Conservation (phyloP, 1,139 yeast species). For the Pichia sp. region DNA sequence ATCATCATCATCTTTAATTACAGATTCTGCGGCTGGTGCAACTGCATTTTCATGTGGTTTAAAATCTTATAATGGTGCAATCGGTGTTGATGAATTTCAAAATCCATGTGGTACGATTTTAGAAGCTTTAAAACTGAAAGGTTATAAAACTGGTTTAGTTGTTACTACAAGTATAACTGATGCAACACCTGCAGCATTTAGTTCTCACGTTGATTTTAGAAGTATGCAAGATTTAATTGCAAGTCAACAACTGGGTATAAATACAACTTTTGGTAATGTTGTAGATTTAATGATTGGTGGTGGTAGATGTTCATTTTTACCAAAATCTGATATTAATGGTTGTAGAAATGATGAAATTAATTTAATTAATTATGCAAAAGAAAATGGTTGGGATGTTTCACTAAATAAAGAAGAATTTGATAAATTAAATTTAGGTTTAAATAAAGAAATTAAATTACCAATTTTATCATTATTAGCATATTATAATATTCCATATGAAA, state of each 20-base stretch:
- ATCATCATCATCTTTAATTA: constrained; percentile 62
- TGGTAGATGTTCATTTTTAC: constrained; percentile 73
- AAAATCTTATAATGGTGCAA: constrained; percentile 80
- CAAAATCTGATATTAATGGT: constrained; percentile 42
- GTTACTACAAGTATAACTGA: constrained; percentile 81
- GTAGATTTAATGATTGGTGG: constrained; percentile 83
- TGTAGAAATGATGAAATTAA: constrained; percentile 63
- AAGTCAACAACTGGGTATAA: constrained; percentile 67
- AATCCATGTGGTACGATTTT: constrained; percentile 74
- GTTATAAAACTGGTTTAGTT: constrained; percentile 76
- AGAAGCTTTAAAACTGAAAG: constrained; percentile 75
- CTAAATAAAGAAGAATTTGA: constrained; percentile 54
- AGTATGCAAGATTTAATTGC: constrained; percentile 80
- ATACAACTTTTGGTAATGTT: constrained; percentile 58
- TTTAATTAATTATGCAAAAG: constrained; percentile 53
- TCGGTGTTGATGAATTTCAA: constrained; percentile 59
- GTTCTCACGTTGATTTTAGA: constrained; percentile 68
- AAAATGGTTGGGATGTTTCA: constrained; percentile 62
- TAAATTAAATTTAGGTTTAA: constrained; percentile 45
- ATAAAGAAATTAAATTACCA: constrained; percentile 51
- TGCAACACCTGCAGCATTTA: constrained; percentile 88
- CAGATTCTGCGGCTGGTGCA: constrained; percentile 94
- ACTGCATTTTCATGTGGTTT: constrained; percentile 79
- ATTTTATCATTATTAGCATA: constrained; percentile 65
- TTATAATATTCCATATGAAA: constrained; percentile 71